Evolutionary conservation across 108 stramenopile genomes (phyloP), one percentile per base, ranked within the genome.

Genomic region (Bacterosira constricta): DNA sequence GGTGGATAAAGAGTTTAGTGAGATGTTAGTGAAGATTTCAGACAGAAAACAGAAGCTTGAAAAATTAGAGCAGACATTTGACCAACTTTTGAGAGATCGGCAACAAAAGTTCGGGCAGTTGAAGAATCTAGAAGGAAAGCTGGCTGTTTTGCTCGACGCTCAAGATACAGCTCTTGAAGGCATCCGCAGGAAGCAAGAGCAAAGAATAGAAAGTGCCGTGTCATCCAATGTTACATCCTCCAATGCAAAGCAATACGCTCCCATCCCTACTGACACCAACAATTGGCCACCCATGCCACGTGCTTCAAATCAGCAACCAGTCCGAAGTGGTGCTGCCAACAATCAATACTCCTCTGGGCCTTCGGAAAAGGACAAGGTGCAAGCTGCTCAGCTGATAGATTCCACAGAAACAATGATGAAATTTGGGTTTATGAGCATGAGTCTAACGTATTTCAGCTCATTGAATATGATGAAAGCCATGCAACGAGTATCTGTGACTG

Each of bases 401-500:
- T 88, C 86, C 15, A 94, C 95, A 15, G 95, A 96, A 74, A 87
- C 88, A 6, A 84, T 96, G 65, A 92, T 96, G 92, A 94, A 96
- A 75, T 96, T 96, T 59, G 92, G 92, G 2, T 96, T 96, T 75
- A 92, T 94, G 90, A 82, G 83, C 63, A 96, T 96, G 94, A 86
- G 81, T 26, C 79, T 96, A 77, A 93, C 94, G 12, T 96, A 96
- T 77, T 96, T 96, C 47, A 87, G 83, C 59, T 83, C 85, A 15
- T 74, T 96, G 32, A 96, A 96, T 75, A 96, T 96, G 94, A 88
- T 96, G 70, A 73, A 85, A 18, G 94, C 94, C n/a, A 89, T 96
- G 92, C 83, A 91, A 55, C 81, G 71, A 41, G 92, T 93, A 11
- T 62, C 61, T 21, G 56, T 45, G 35, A 70, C 47, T 32, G 69